Percentiles rank a stretch among this genome's conserved stretches.
phyloP scores from a whole-genome alignment of 2,329 filamentous ascomycete species.

The Fusarium xylarioides region DNA sequence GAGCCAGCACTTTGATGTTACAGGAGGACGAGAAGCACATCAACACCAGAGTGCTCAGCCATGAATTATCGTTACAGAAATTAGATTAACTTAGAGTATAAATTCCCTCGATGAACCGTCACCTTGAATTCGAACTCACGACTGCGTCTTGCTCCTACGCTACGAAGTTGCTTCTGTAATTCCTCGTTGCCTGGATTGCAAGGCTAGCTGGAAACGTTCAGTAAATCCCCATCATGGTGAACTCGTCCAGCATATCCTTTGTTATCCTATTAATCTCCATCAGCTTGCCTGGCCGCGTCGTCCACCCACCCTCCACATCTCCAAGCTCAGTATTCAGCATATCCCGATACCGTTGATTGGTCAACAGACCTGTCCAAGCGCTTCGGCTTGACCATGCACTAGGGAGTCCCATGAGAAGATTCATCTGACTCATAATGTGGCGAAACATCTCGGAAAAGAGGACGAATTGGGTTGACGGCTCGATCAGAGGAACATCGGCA shows the following conservation, averaged over 20 bases:
- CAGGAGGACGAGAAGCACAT: background rate
- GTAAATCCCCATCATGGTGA: conserved; percentile 38
- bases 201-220: background rate
- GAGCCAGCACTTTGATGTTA: background rate
- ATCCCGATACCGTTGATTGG: conserved; percentile 26
- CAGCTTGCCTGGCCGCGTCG: conserved; percentile 30
- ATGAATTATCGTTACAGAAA: background rate
- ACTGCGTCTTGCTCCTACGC: background rate
- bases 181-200: background rate
- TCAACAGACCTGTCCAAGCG: conserved; percentile 40
- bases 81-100: conserved; percentile 37
- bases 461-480: conserved; percentile 41
- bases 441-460: conserved; percentile 42
- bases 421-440: conserved; percentile 41
- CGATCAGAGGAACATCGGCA: conserved; percentile 37
- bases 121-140: background rate
- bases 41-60: background rate
- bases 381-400: conserved; percentile 33
- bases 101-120: background rate
- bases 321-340: conserved; percentile 43
- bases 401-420: conserved; percentile 42
- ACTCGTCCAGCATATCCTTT: conserved; percentile 35
- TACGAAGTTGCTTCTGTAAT: background rate
- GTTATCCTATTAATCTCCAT: conserved; percentile 30
- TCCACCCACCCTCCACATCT: conserved; percentile 35